Percentiles rank a stretch among this genome's conserved stretches.
Conservation (phyloP, 2,329 filamentous ascomycete species). For the Aureobasidium sp. region DNA sequence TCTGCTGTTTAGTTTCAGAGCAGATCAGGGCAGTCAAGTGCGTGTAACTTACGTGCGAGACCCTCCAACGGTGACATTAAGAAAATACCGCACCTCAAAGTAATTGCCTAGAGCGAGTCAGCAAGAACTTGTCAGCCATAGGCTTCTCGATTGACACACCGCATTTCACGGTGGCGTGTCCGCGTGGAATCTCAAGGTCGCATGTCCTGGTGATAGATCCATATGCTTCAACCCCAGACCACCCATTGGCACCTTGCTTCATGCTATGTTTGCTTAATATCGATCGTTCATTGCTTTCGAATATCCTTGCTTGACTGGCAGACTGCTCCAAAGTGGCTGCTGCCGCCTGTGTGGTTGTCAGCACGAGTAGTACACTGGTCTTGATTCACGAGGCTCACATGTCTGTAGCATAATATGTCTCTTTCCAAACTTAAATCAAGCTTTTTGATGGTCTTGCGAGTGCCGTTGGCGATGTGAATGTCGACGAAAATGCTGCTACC, state of each 20-base stretch:
- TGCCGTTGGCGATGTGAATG: conserved; percentile 46
- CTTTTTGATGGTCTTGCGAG: conserved; percentile 42
- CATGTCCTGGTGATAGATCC: conserved; percentile 43
- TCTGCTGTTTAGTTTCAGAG: conserved; percentile 19
- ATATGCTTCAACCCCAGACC: conserved; percentile 42
- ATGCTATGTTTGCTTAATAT: conserved; percentile 39
- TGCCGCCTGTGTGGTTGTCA: conserved; percentile 33
- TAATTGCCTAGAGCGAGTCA: conserved; percentile 38
- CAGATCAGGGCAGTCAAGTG: neutral
- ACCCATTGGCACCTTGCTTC: conserved; percentile 39
- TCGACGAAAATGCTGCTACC: conserved; percentile 50
- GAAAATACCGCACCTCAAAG: conserved; percentile 51
- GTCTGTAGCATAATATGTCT: conserved; percentile 45
- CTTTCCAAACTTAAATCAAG: conserved; percentile 48
- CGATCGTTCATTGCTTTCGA: conserved; percentile 45
- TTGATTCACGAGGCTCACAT: conserved; percentile 28
- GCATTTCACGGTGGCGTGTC: conserved; percentile 45
- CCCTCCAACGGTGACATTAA: conserved; percentile 43
- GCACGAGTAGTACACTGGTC: conserved; percentile 12
- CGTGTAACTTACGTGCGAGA: conserved; percentile 33
- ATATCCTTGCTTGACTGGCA: conserved; percentile 45
- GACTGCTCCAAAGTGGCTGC: conserved; percentile 44
- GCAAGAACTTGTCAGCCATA: conserved; percentile 14
- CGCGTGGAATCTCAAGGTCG: conserved; percentile 44
- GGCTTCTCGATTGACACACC: conserved; percentile 30